Evolutionary conservation across 1,284 basidiomycete species (phyloP), one percentile per base, ranked within the genome.

Genomic region (Violaceomyces palustris): DNA sequence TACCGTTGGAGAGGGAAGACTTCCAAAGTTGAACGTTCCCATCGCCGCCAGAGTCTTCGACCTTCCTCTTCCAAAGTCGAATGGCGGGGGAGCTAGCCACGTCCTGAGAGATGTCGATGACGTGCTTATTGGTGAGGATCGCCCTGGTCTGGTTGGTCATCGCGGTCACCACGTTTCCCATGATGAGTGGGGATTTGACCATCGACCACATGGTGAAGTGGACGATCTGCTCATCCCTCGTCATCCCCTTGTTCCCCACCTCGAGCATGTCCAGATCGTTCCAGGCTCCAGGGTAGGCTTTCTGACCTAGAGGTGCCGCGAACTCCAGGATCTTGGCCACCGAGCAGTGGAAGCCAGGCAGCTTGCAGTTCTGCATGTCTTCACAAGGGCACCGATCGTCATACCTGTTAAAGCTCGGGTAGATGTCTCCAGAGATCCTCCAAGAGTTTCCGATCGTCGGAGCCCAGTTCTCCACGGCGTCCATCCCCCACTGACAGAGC

Each of bases 401-500:
- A 15, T 53, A n/a, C n/a, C n/a, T 32, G 25, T 53, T 48, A 42
- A 53, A 53, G 14, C 34, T 23, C 1, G 45, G 41, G n/a, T 53
- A 53, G 27, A 51, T 38, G 35, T 38, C 51, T 26, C 45, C 50
- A 26, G 26, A 39, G 11, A 79, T 78, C 7, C 79, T 70, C 77
- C 75, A 80, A 38, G 74, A 75, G 50, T 79, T 78, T 9, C 76
- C 76, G 17, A 79, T 75, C 14, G 42, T 47, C 6, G 40, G 10
- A 2, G 75, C 77, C 51, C 61, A 68, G 14, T 64, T 45, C 23
- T 43, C 48, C 2, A 59, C 50, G 2, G 47, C 53, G 22, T 50
- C 38, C 6, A 50, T 36, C 50, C 73, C 78, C 68, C 77, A 79
- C 46, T 78, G 78, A 75, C 78, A 79, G 0, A 78, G 73, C n/a